phyloP scores from a whole-genome alignment of 2,329 filamentous ascomycete genomes.

The Magnaporthiopsis rhizophila region DNA sequence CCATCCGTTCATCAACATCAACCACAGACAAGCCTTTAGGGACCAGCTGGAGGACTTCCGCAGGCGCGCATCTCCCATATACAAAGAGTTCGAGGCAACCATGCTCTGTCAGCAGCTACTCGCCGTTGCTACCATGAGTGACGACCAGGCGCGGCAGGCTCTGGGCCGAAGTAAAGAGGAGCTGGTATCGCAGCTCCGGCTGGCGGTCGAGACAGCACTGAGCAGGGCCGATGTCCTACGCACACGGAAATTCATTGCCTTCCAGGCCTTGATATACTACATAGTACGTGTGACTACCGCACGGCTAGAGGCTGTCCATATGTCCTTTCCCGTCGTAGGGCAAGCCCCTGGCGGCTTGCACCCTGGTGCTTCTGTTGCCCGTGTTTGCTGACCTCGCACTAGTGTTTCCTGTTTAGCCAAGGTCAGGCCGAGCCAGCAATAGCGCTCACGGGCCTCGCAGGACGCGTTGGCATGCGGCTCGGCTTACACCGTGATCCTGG shows the following conservation, averaged over 20 bases:
- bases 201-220: conserved; percentile 1
- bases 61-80: not conserved
- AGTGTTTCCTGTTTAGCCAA: not conserved
- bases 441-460: not conserved
- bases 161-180: not conserved
- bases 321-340: no score
- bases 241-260: not conserved
- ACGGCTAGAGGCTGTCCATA: no score
- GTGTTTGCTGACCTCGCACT: not conserved
- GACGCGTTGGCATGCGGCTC: conserved; percentile 3
- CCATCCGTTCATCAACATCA: not conserved
- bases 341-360: not conserved
- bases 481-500: conserved; percentile 1
- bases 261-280: not conserved
- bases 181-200: not conserved
- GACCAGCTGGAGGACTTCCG: not conserved
- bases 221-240: not conserved
- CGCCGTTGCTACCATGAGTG: not conserved
- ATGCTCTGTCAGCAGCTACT: not conserved
- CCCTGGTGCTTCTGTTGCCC: no score
- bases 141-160: not conserved
- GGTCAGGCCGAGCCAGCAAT: not conserved
- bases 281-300: not conserved
- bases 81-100: conserved; percentile 1
- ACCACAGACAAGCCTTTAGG: not conserved